Evolutionary conservation across 108 stramenopile genomes (phyloP), one percentile per base, ranked within the genome.

Genomic region (Licmophora abbreviata): DNA sequence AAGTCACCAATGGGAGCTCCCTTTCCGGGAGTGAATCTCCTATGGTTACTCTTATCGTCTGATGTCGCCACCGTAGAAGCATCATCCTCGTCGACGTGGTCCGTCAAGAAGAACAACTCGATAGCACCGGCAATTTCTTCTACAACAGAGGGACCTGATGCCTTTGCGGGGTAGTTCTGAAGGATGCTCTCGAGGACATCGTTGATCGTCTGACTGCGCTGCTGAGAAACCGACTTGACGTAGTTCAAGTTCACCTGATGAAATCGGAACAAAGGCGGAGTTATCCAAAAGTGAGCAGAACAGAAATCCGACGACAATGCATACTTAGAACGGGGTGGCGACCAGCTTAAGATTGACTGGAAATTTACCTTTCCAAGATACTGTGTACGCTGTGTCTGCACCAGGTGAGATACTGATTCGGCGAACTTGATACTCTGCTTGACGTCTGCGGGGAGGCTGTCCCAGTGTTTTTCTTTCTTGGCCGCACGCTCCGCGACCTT

Each of bases 361-460:
- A n/a, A n/a, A n/a, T n/a, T n/a, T 31, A 71, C 70, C 64, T 76
- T 76, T 37, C 75, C 75, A 29, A 76, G 44, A 36, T 66, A 70
- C 35, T 66, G 51, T 1, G 58, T 58, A 9, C 44, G 46, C 35
- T 77, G 76, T 3, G 66, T 41, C 24, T 71, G 63, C 17, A 77
- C 56, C 34, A 77, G 51, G 10, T 71, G 76, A 22, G 37, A 15
- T 3, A 71, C 69, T 6, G 60, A 30, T 40, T 58, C 52, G 36
- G 59, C 62, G 40, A 69, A 76, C 45, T 68, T 56, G 12, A 41
- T 56, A 3, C 58, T 14, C 26, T 64, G 64, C 18, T 58, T 59
- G 1, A 50, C 53, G 8, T 34, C 46, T 3, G 36, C 28, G 15
- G 57, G 29, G 1, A 52, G 33, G 24, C 37, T 15, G 6, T 59